Evolutionary conservation across 1,139 yeast genomes (phyloP), one percentile per base, ranked within the genome.

Genomic region (Kodamaea sp.): DNA sequence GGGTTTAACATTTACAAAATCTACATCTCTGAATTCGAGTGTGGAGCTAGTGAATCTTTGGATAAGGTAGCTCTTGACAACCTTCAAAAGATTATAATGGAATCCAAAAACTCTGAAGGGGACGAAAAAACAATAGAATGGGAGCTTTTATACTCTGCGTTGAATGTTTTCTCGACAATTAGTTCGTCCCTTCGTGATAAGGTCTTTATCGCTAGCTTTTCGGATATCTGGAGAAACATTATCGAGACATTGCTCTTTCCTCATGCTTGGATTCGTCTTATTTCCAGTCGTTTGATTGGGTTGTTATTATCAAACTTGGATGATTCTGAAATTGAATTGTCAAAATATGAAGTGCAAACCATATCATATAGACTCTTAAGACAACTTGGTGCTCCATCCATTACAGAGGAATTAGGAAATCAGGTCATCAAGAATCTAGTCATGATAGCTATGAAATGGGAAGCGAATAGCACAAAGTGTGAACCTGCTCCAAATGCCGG

Each of bases 211-310:
- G 38, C 37, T 2, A 38, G 35, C 6, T 71, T 58, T 46, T 66
- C 58, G 23, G 30, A 28, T 1, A 47, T 76, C 9, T 84, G 94
- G 92, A 51, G 55, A 9, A 58, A 62, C 14, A 63, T 84, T 5
- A 67, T 78, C 19, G 73, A 71, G 9, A 63, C 80, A 16, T 65
- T 89, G 42, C 64, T 90, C 34, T 92, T 78, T 57, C 97, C 97
- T 2, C 97, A 90, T 57, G 73, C 95, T 0, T 90, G 97, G 97
- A 84, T 90, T 9, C 78, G 97, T 51, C 67, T 85, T 37, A 66
- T 77, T 4, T 64, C 95, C 0, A 66, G 83, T n/a, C 70, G 90
- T 33, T 64, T 88, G 29, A 57, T 81, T 25, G 80, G 82, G 1
- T 53, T 63, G 3, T 55, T 83, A 29, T 61, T 85, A 32, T 51